Base-by-base conservation (phyloP, 177 flowering plant species). In the Vitis hybrid region DNA sequence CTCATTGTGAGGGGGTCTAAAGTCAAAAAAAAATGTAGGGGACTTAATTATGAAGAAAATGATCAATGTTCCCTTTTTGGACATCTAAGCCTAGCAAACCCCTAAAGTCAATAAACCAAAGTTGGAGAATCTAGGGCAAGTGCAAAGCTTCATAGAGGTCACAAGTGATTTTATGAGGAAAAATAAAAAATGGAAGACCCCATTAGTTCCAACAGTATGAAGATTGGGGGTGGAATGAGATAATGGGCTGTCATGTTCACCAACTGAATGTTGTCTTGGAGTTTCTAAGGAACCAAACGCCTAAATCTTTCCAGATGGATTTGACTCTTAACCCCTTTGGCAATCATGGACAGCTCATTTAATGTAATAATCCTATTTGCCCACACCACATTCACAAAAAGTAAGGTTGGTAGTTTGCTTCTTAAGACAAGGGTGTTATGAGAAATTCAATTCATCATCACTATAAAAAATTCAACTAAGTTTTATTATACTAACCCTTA, bases 251-350 rank as follows among this genome's bases (percentile, higher is more conserved):
- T 64, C 65, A 18, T 65, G 69, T 32, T 32, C 35, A 18, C 14
- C 46, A 55, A 56, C 40, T 19, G 48, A 57, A 15, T 10, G 7
- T 16, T 48, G 55, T 13, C 63, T 50, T 55, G 64, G 70, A 60
- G 50, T 66, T 30, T 63, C 21, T 8, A 49, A 56, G 19, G 16
- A 16, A 64, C 62, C 74, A 8, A 65, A 27, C 73, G 64, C 40
- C 72, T 62, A 63, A 60, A 64, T 55, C 16, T 55, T 64, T 57
- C 62, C 54, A 11, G 61, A 60, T 70, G 24, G 24, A 64, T 71
- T 70, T 64, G 56, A 10, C 48, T 6, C 30, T 15, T 13, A 49
- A 69, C 52, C 21, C 12, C 66, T 52, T n/a, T 62, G n/a, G 4
- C 52, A 52, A 18, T 35, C 57, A 69, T 21, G 52, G 51, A 56